A percentile compares a stretch with the other conserved stretches of the same genome.
Evolutionary conservation across 306 rosid genomes (phyloP).

Genomic region (Spatholobus suberectus): DNA sequence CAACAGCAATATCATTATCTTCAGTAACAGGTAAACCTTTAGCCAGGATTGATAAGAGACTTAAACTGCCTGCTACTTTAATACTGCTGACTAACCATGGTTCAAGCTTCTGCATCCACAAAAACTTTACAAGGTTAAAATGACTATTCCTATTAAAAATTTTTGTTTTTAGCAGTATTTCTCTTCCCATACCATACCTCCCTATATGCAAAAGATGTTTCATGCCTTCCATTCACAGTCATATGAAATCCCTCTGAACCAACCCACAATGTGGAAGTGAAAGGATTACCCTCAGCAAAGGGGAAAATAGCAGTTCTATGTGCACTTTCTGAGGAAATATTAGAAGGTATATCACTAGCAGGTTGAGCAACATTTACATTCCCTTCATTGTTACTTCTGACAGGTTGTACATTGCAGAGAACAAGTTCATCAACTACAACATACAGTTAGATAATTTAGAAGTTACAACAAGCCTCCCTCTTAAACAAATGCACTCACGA

Average conservation of each 20-base stretch:
- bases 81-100: constrained; percentile 82
- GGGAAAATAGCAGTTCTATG: constrained; percentile 78
- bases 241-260: constrained; percentile 95
- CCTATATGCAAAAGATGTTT: constrained; percentile 92
- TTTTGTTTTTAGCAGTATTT: constrained; percentile 29
- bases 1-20: constrained; percentile 68
- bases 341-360: constrained; percentile 50
- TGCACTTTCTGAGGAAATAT: constrained; percentile 67
- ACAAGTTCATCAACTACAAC: constrained; percentile 89
- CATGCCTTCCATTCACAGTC: constrained; percentile 94
- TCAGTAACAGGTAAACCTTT: constrained; percentile 92
- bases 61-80: constrained; percentile 70
- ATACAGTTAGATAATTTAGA: constrained; percentile 46
- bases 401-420: constrained; percentile 81
- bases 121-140: constrained; percentile 37
- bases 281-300: constrained; percentile 81
- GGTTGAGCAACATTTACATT: constrained; percentile 59
- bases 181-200: constrained; percentile 77
- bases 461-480: constrained; percentile 19
- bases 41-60: constrained; percentile 78
- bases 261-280: constrained; percentile 86
- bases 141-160: constrained; percentile 27
- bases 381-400: constrained; percentile 62
- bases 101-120: constrained; percentile 82
- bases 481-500: constrained; percentile 5